These are phyloP conservation scores for Cryptococcus wingfieldii DNA, from an alignment of 1,284 basidiomycete genomes.

Conservation along the genomic window DNA sequence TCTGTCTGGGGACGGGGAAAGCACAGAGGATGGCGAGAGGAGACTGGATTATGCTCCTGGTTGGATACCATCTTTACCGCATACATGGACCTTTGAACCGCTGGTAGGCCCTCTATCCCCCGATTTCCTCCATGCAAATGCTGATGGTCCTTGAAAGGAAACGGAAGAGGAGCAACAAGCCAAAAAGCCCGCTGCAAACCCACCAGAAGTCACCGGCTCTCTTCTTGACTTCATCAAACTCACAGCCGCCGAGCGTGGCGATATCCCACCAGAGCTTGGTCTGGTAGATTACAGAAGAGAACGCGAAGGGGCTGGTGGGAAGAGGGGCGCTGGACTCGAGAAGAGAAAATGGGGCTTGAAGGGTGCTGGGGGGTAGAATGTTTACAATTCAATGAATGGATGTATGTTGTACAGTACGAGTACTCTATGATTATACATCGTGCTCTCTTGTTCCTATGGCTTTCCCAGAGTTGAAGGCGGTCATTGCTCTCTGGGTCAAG, in stretches of 20 bases:
- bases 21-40: background rate
- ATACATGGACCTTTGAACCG: conserved; percentile 34
- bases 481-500: conserved; percentile 32
- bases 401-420: background rate
- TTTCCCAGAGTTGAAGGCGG: conserved; percentile 22
- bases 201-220: conserved; percentile 27
- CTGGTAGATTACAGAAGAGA: conserved; percentile 38
- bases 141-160: too few species aligned
- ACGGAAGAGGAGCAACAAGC: too few species aligned
- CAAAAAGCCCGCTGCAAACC: too few species aligned
- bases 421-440: background rate
- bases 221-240: conserved; percentile 45
- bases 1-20: background rate
- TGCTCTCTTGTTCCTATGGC: conserved; percentile 12
- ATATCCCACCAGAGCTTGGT: conserved; percentile 44
- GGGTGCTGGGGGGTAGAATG: conserved; percentile 1
- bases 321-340: background rate
- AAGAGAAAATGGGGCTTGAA: conserved; percentile 15
- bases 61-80: conserved; percentile 32
- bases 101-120: conserved; percentile 9
- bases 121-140: background rate
- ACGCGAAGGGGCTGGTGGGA: background rate
- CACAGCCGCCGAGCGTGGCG: conserved; percentile 38
- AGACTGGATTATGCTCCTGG: conserved; percentile 29
- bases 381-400: background rate